Evolutionary conservation across 495 filamentous ascomycete species (phyloP), one percentile per base, ranked within the genome.

Genomic region (Hypomontagnella submonticulosa): DNA sequence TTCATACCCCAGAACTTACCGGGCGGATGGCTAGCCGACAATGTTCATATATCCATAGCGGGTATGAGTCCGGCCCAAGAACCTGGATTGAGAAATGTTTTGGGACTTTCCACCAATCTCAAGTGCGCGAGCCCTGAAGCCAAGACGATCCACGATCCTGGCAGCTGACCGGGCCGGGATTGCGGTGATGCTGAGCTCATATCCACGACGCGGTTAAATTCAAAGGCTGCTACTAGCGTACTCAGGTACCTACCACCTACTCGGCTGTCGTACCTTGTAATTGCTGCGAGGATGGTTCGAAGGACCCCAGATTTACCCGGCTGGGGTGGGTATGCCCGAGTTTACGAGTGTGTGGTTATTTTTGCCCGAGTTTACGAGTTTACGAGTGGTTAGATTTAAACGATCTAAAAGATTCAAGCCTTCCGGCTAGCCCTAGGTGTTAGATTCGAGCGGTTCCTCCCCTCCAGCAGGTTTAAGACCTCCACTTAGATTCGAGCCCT

Each of bases 21-120:
- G n/a, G n/a, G n/a, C n/a, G n/a, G n/a, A n/a, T n/a, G n/a, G 13
- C 13, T 23, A 32, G 27, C 46, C 15, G 32, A 8, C 46, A 23
- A 30, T 15, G 15, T 4, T 49, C 33, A 9, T 11, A 42, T 23
- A 46, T 20, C 18, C 19, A 16, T 19, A 37, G 38, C 32, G 12
- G 19, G 16, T 10, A 13, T 55, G 36, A 15, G 20, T 42, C 18
- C 37, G 51, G 51, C 13, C 37, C 8, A 43, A 42, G 51, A 30
- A 33, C 38, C 51, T 32, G 19, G 37, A 55, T 55, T 43, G 19
- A 43, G 23, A 47, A 38, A 9, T 27, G 23, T 10, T 4, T 46
- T 27, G 6, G 10, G 46, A 46, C 30, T 37, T 56, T 38, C 42
- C 42, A 57, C 41, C 54, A 57, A 57, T 46, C 18, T 46, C 18